Evolutionary conservation across 1,284 basidiomycete genomes (phyloP).

Genomic region (Meira nashicola): DNA sequence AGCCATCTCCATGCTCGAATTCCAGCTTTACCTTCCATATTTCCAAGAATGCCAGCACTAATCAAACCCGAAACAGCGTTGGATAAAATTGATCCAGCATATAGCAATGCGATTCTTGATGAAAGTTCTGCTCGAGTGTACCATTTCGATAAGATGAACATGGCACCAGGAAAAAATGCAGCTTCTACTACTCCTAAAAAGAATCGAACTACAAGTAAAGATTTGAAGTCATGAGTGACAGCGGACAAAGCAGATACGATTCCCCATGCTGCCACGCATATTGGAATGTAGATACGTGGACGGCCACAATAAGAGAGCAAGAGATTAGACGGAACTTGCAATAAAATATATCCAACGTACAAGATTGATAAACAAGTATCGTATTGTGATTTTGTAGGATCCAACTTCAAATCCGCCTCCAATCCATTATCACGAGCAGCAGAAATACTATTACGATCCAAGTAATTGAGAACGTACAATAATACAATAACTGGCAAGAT

Average conservation of each 20-base stretch:
- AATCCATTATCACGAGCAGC: constrained; percentile 7
- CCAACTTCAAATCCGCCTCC: constrained; percentile 12
- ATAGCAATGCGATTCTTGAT: constrained; percentile 13
- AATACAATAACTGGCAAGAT: constrained; percentile 10
- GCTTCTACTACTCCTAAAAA: constrained; percentile 19
- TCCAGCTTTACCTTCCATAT: constrained; percentile 12
- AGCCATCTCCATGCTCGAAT: constrained; percentile 38
- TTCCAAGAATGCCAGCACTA: constrained; percentile 13
- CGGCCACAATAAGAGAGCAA: constrained; percentile 1
- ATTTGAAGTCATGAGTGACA: not conserved
- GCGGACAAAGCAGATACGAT: constrained; percentile 30
- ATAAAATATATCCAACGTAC: constrained; percentile 16
- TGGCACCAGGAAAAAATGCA: constrained; percentile 15
- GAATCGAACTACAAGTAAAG: constrained; percentile 12
- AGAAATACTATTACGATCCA: constrained; percentile 15
- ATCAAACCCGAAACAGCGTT: constrained; percentile 17
- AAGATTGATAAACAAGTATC: constrained; percentile 14
- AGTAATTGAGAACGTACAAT: constrained; percentile 12
- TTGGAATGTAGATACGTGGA: constrained; percentile 5
- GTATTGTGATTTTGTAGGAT: constrained; percentile 10
- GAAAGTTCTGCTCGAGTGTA: constrained; percentile 16
- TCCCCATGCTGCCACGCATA: constrained; percentile 30
- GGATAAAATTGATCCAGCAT: constrained; percentile 13
- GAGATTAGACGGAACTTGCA: constrained; percentile 10
- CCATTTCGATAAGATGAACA: constrained; percentile 18